phyloP scores from a whole-genome alignment of 768 basidiomycete species.

The Auricularia auricula-judae region DNA sequence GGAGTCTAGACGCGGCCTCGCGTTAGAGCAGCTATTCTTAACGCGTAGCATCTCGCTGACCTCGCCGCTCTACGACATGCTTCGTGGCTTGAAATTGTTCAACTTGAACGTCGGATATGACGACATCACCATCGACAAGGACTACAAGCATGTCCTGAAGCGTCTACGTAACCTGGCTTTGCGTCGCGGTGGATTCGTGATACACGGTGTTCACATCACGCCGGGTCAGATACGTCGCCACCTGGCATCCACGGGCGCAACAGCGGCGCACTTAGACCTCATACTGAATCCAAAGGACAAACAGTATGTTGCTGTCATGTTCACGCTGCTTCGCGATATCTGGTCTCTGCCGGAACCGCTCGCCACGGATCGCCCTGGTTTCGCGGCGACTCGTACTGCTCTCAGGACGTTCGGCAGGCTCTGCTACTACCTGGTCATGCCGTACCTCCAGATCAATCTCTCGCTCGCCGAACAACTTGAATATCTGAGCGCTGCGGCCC shows the following conservation, averaged over 20 bases:
- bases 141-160: conserved; percentile 26
- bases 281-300: conserved; percentile 20
- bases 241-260: conserved; percentile 8
- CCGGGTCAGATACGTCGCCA: conserved; percentile 15
- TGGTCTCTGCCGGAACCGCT: conserved; percentile 15
- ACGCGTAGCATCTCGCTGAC: conserved; percentile 8
- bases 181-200: conserved; percentile 13
- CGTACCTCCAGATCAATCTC: conserved; percentile 20
- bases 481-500: conserved; percentile 23
- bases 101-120: conserved; percentile 23
- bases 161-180: conserved; percentile 20
- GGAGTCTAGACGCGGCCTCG: conserved; percentile 17
- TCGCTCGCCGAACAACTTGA: conserved; percentile 22
- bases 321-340: conserved; percentile 15
- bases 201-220: conserved; percentile 17
- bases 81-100: conserved; percentile 14
- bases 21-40: conserved; percentile 16
- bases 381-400: conserved; percentile 12
- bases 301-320: conserved; percentile 23
- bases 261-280: conserved; percentile 6
- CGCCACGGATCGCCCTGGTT: conserved; percentile 8
- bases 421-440: conserved; percentile 17
- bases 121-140: conserved; percentile 26
- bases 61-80: conserved; percentile 17
- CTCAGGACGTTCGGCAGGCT: conserved; percentile 14